A percentile compares a stretch with the other conserved stretches of the same genome.
phyloP scores from a whole-genome alignment of 148 eudicot genomes.

The Oxyria digyna region DNA sequence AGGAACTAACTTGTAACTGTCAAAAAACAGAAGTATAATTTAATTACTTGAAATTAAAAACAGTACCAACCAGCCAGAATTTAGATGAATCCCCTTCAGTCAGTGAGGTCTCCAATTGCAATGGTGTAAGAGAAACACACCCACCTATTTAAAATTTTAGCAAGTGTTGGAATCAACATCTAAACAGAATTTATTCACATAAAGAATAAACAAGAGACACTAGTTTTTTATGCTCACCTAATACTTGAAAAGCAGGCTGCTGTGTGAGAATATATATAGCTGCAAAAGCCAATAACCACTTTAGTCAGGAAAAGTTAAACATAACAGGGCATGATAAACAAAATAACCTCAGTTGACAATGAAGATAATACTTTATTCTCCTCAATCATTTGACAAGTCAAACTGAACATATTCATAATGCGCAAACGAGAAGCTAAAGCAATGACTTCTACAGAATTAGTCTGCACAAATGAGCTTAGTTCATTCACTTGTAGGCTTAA shows the following conservation, averaged over 20 bases:
- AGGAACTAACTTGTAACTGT: neutral
- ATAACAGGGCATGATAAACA: neutral
- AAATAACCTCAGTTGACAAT: neutral
- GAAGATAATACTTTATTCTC: neutral
- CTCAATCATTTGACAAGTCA: neutral
- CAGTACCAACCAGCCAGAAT: slow-evolving; percentile 81
- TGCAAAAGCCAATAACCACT: slow-evolving; percentile 22
- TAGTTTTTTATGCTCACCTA: slow-evolving; percentile 33
- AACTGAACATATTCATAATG: neutral
- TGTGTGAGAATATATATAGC: slow-evolving; percentile 60
- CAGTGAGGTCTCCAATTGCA: slow-evolving; percentile 79
- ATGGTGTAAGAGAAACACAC: slow-evolving; percentile 56
- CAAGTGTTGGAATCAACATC: neutral
- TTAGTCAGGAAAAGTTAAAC: slow-evolving; percentile 13
- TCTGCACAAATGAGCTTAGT: neutral
- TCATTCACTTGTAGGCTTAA: neutral
- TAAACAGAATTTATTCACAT: neutral
- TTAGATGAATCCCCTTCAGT: slow-evolving; percentile 70
- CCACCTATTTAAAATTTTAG: slow-evolving; percentile 30
- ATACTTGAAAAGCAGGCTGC: slow-evolving; percentile 69
- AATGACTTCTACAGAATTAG: neutral
- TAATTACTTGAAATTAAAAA: neutral
- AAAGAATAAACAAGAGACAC: neutral
- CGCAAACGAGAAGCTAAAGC: neutral
- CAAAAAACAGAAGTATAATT: neutral